Base-by-base conservation (phyloP, 179 eudicot species). In the Nepenthes alata region DNA sequence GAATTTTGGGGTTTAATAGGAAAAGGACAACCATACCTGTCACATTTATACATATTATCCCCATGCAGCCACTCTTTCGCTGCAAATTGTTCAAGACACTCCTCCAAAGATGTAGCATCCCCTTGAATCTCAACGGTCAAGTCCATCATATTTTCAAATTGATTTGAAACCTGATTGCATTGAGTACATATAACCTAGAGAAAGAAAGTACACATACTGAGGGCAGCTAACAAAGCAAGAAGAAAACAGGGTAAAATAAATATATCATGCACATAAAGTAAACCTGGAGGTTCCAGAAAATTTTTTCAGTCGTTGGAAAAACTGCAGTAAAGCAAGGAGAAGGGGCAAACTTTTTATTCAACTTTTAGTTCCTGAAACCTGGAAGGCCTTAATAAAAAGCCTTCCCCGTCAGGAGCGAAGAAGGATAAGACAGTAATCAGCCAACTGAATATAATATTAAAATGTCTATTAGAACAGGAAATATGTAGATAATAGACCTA, bases 31-130 rank as follows among this genome's bases (percentile, higher is more conserved):
- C n/a, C 74, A 72, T 72, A 91, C 98, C 96, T 77, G 59, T 91
- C 98, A 80, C 98, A 91, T 80, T 77, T 84, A 58, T 89, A 91
- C 90, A 83, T 74, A 63, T 91, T 91, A 44, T 89, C 98, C 64
- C 95, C 98, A 73, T 85, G 80, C 70, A 91, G 96, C 79, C 67
- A 65, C 78, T 91, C 96, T 75, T 74, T 75, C 56, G 75, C 83
- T 3, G 96, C 89, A 77, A 91, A 91, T 66, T 83, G 95, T 60
- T 84, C 78, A 75, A 91, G 82, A 63, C 91, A 74, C 70, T 78
- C 82, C 62, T 78, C 74, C 72, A 78, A 63, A 53, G 82, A 74
- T 14, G 76, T 67, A 36, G 74, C 74, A 36, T 72, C 72, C 49
- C 82, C 82, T 68, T 71, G 77, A 52, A 78, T 78, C 69, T 78